These are phyloP conservation scores for Naegleria gruberi DNA, from an alignment of 208 protist species.

Conservation along the genomic window DNA sequence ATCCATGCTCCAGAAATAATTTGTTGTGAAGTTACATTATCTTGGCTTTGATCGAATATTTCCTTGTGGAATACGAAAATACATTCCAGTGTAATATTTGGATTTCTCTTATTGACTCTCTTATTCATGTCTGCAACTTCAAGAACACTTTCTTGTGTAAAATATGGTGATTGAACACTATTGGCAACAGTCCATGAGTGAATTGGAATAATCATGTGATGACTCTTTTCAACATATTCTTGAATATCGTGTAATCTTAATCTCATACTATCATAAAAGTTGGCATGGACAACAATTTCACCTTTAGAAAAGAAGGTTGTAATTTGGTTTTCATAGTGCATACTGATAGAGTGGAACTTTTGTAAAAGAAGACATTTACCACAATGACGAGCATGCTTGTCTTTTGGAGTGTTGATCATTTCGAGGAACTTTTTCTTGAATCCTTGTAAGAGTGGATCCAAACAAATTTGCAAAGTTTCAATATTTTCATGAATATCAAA, in stretches of 20 bases:
- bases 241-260: neutral
- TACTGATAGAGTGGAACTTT: neutral
- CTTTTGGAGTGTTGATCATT: neutral
- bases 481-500: constrained; percentile 9
- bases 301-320: neutral
- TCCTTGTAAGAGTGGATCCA: neutral
- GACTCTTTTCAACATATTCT: neutral
- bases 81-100: neutral
- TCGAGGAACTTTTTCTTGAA: neutral
- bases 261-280: neutral
- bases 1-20: neutral
- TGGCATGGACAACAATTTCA: neutral
- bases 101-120: neutral
- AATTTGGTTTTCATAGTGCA: neutral
- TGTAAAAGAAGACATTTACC: neutral
- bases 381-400: neutral
- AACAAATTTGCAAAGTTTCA: neutral
- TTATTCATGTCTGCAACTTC: neutral
- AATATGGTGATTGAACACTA: neutral
- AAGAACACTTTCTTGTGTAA: neutral
- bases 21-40: too few species aligned
- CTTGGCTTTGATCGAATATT: neutral
- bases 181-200: neutral
- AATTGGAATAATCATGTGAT: neutral
- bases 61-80: neutral